A percentile compares a stretch with the other conserved stretches of the same genome.
These are phyloP conservation scores for Papiliotrema terrestris DNA, from an alignment of 1,284 basidiomycete genomes.

Conservation along the genomic window DNA sequence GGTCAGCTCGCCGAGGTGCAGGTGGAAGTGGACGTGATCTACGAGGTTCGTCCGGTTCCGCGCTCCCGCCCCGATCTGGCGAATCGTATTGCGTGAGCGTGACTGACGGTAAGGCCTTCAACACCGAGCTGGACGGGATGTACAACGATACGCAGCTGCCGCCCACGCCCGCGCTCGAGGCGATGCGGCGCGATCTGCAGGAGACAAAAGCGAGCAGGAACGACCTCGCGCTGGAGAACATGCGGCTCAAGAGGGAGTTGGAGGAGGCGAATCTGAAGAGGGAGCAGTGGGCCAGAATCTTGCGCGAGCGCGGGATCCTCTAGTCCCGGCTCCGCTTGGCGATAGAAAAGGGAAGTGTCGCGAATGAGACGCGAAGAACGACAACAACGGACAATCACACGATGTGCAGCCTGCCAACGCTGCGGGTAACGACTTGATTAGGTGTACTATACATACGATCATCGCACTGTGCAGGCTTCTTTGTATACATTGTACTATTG, in stretches of 20 bases:
- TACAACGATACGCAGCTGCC: slow-evolving; percentile 74
- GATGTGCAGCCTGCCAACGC: too few relatives aligned
- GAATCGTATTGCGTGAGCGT: neutral
- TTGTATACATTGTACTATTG: too few relatives aligned
- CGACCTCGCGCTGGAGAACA: slow-evolving; percentile 67
- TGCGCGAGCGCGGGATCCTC: slow-evolving; percentile 60
- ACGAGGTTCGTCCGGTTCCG: slow-evolving; percentile 63
- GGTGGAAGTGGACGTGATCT: slow-evolving; percentile 85
- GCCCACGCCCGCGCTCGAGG: slow-evolving; percentile 69
- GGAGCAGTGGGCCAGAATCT: slow-evolving; percentile 70
- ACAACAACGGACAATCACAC: too few relatives aligned
- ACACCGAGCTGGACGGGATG: slow-evolving; percentile 85
- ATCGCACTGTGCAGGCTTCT: too few relatives aligned
- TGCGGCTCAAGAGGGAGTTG: slow-evolving; percentile 67
- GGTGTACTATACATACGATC: too few relatives aligned
- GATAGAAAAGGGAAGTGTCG: neutral
- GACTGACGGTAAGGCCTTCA: slow-evolving; percentile 64
- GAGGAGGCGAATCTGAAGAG: slow-evolving; percentile 68
- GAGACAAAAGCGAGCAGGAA: slow-evolving; percentile 73
- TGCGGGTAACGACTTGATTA: too few relatives aligned
- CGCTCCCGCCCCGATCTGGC: too few relatives aligned
- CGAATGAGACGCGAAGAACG: neutral
- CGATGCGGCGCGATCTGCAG: slow-evolving; percentile 67
- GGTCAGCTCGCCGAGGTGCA: slow-evolving; percentile 68
- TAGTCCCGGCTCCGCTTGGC: too few relatives aligned